Evolutionary conservation across 2,329 filamentous ascomycete species (phyloP), one percentile per base, ranked within the genome.

Genomic region (Samsoniella hepiali): DNA sequence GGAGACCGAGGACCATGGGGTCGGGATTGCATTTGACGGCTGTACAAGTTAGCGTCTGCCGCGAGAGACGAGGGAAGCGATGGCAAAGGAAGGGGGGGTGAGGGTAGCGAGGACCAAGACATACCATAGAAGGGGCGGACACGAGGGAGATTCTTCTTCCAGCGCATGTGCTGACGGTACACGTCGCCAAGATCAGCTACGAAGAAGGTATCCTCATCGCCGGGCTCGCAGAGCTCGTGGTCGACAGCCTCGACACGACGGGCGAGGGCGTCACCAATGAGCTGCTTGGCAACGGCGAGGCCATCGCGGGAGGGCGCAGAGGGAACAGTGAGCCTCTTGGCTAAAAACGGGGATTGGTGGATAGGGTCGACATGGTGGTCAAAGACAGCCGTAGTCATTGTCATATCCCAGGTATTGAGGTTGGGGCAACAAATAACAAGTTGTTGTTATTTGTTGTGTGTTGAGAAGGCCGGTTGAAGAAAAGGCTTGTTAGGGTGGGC

Each of bases 11-110:
- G 67, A 99, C 89, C 78, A 91, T 88, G 56, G 89, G 86, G 78
- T 99, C 94, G 34, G 94, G 93, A 84, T 99, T 99, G 81, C 95
- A 99, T 82, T 99, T 99, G 82, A 99, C 94, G 70, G 94, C 94
- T 94, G 69, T 13, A 13, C 4, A 29, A 10, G 45, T 68, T 42
- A 66, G 66, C 32, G 45, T 31, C 31, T 45, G 42, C 22, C 5
- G 15, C 15, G 17, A 5, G 5, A 15, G 8, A 34, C 17, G 13
- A 27, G 32, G 8, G n/a, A 8, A 32, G 40, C 40, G 15, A 22
- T n/a, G 10, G 53, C 4, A 22, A 45, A 9, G 44, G 32, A 9
- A 3, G 31, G 5, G 34, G 6, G n/a, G 13, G 38, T 13, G 3
- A 22, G 5, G n/a, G 22, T 3, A 36, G 29, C 55, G 42, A 40